Conservation (phyloP, 2,329 filamentous ascomycete species). For the Massarina eburnea region DNA sequence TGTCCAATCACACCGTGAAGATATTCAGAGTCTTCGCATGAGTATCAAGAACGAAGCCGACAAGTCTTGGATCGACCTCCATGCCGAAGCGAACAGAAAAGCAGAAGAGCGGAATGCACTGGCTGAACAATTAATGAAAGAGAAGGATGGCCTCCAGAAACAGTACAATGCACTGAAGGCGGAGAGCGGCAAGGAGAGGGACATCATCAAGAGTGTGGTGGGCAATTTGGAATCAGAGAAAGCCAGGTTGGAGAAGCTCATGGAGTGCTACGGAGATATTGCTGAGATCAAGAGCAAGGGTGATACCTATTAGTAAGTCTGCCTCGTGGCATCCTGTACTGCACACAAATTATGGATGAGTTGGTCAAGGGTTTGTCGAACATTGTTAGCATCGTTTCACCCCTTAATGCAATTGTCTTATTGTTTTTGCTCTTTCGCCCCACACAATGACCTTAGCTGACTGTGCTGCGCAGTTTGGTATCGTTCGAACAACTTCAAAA, state of each 20-base stretch:
- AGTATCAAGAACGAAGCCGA: conserved; percentile 50
- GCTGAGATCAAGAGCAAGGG: conserved; percentile 48
- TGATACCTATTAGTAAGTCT: conserved; percentile 49
- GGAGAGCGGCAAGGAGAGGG: conserved; percentile 40
- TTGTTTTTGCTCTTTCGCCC: conserved; percentile 11
- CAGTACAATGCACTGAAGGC: conserved; percentile 34
- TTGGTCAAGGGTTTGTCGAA: conserved; percentile 8
- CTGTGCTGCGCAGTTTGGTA: conserved; percentile 45
- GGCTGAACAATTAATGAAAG: conserved; percentile 31
- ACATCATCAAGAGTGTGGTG: conserved; percentile 41
- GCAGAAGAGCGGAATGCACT: conserved; percentile 35
- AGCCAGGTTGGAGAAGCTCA: conserved; percentile 45
- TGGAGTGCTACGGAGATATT: conserved; percentile 46
- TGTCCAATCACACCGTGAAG: conserved; percentile 48
- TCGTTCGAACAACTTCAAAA: conserved; percentile 55
- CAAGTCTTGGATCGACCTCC: conserved; percentile 48
- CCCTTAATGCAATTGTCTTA: conserved; percentile 31
- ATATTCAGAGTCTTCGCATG: conserved; percentile 54
- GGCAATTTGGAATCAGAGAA: conserved; percentile 46
- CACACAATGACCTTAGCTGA: conserved; percentile 19
- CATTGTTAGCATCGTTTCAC: conserved; percentile 15
- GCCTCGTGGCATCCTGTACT: conserved; percentile 13
- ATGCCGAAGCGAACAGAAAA: conserved; percentile 38
- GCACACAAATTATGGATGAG: conserved; percentile 6
- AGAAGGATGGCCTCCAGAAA: conserved; percentile 40